These are phyloP conservation scores for Singerocomus inundabilis DNA, from an alignment of 1,284 basidiomycete genomes.

Conservation along the genomic window DNA sequence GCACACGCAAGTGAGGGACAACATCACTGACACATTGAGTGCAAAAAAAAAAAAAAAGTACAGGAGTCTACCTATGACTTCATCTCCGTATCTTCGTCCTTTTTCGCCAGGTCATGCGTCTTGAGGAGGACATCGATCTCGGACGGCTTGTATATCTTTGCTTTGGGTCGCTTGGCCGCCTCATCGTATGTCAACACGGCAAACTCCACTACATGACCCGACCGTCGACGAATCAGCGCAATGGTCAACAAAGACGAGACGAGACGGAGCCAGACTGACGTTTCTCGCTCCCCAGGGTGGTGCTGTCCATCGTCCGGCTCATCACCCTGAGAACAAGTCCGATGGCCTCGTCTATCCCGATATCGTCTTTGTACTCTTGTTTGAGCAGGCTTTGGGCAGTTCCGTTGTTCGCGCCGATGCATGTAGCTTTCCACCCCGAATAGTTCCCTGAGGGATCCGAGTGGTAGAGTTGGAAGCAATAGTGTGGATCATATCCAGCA, in stretches of 20 bases:
- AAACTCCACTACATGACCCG: conserved; percentile 78
- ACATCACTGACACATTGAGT: conserved; percentile 4
- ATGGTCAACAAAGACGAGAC: conserved; percentile 3
- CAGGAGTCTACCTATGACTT: conserved; percentile 37
- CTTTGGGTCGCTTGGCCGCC: conserved; percentile 74
- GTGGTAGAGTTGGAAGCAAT: conserved; percentile 97
- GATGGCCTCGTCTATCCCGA: conserved; percentile 89
- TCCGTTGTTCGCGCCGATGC: conserved; percentile 95
- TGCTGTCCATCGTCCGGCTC: conserved; percentile 99
- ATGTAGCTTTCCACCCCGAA: conserved; percentile 98
- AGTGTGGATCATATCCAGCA: conserved; percentile 94
- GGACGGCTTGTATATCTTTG: conserved; percentile 89
- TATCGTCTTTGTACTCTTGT: conserved; percentile 98
- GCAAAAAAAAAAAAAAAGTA: neutral
- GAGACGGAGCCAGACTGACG: conserved; percentile 49
- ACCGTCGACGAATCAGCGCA: neutral
- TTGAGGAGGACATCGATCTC: conserved; percentile 89
- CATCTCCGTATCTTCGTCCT: conserved; percentile 78
- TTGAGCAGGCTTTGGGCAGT: conserved; percentile 93
- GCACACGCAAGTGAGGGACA: neutral
- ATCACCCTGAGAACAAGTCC: conserved; percentile 90
- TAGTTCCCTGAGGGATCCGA: conserved; percentile 99
- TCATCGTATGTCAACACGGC: conserved; percentile 88
- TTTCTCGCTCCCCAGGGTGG: conserved; percentile 93
- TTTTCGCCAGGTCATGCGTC: conserved; percentile 84